Base-by-base conservation (phyloP, 2,329 filamentous ascomycete genomes). In the Tolypocladium ophioglossoides region DNA sequence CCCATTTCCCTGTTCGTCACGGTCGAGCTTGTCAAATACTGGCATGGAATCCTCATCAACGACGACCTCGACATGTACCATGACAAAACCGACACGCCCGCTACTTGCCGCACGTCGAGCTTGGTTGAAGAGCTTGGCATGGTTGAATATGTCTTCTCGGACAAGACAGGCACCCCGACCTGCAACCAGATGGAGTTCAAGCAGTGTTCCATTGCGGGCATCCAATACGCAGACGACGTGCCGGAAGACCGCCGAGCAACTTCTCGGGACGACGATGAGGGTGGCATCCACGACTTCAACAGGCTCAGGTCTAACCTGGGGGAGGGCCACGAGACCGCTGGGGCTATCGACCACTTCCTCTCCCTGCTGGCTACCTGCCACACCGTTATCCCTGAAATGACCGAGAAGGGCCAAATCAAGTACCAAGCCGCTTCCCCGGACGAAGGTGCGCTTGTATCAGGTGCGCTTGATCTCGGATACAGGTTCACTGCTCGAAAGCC, bases 151-250 rank as follows among this genome's bases (percentile, higher is more conserved):
- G 94, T 99, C 59, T 99, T 99, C 69, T 96, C 91, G 0, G 92
- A 97, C 76, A 97, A 97, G 76, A 97, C 92, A 1, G 92, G 92
- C 46, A 97, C 92, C 4, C 75, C 97, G 64, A 97, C 92, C n/a
- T 95, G 91, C 73, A 97, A 97, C 67, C 85, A 90, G 79, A 97
- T 99, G 94, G 92, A 97, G 70, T 99, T 97, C 70, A 91, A 91
- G 67, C 91, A 97, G 70, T 95, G 89, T 64, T 87, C 88, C 0
- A 97, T 99, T 65, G 89, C 84, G 30, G 94, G 94, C 30, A 85
- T 97, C 52, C 92, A 96, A 71, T 99, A 99, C 66, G 87, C 89
- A 14, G 91, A 94, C 53, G 89, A 92, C 46, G 84, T 97, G 2
- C 87, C 94, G 0, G 94, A 99, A 70, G 94, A 99, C 67, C 84